phyloP scores from a whole-genome alignment of 352 stramenopile species.

The Phytophthora europaea region DNA sequence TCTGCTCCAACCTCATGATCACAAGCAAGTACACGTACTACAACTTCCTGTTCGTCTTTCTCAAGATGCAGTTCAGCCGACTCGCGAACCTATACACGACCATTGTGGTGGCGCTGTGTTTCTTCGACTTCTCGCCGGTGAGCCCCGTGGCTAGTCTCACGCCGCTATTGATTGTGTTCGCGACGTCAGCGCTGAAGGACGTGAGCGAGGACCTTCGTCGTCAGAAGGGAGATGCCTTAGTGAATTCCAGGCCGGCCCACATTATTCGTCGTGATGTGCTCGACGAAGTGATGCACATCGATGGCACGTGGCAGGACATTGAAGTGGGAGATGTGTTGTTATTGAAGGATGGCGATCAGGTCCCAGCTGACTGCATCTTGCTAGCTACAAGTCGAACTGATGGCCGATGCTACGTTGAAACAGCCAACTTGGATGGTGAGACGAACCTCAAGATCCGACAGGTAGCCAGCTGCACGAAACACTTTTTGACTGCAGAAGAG shows the following conservation, averaged over 20 bases:
- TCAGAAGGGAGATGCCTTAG: slow-evolving; percentile 78
- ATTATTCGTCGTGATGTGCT: slow-evolving; percentile 74
- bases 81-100: slow-evolving; percentile 92
- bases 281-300: slow-evolving; percentile 70
- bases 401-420: slow-evolving; percentile 89
- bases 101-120: slow-evolving; percentile 91
- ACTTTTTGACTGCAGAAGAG: slow-evolving; percentile 76
- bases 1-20: slow-evolving; percentile 82
- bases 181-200: slow-evolving; percentile 90
- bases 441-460: slow-evolving; percentile 92
- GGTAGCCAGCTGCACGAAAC: slow-evolving; percentile 80
- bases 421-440: slow-evolving; percentile 88
- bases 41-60: slow-evolving; percentile 92
- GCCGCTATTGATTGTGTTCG: slow-evolving; percentile 89
- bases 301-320: slow-evolving; percentile 88
- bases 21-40: slow-evolving; percentile 94
- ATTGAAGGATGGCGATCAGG: slow-evolving; percentile 84
- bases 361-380: slow-evolving; percentile 86
- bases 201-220: slow-evolving; percentile 85
- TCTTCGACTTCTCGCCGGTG: slow-evolving; percentile 90
- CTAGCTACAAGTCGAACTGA: slow-evolving; percentile 79
- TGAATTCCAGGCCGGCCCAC: slow-evolving; percentile 83
- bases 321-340: slow-evolving; percentile 86
- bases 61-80: slow-evolving; percentile 93
- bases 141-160: slow-evolving; percentile 86